phyloP scores from a whole-genome alignment of 1,284 basidiomycete genomes.

The Heterobasidion occidentale region DNA sequence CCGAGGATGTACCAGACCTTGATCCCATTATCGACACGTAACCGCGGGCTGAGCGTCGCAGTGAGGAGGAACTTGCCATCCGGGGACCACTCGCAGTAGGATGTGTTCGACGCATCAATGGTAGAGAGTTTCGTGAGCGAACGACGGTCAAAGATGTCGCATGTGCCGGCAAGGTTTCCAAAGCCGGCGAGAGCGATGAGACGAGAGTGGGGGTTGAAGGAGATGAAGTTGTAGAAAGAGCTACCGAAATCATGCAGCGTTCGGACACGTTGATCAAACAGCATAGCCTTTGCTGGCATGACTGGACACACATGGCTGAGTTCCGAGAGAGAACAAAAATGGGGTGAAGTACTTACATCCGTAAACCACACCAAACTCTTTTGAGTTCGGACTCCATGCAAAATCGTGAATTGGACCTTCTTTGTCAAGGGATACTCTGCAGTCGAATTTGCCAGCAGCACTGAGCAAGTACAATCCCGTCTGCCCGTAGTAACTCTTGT shows the following conservation, averaged over 20 bases:
- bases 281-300: slow-evolving; percentile 91
- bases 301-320: slow-evolving; percentile 32
- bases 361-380: slow-evolving; percentile 94
- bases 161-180: slow-evolving; percentile 91
- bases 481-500: slow-evolving; percentile 98
- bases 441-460: slow-evolving; percentile 94
- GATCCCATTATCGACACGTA: slow-evolving; percentile 96
- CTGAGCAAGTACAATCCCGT: slow-evolving; percentile 92
- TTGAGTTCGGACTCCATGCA: slow-evolving; percentile 93
- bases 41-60: slow-evolving; percentile 86
- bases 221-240: slow-evolving; percentile 85
- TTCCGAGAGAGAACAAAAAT: background rate
- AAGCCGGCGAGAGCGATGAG: slow-evolving; percentile 90
- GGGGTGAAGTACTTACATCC: slow-evolving; percentile 61
- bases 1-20: slow-evolving; percentile 95
- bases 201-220: slow-evolving; percentile 92
- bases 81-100: slow-evolving; percentile 92
- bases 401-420: slow-evolving; percentile 98
- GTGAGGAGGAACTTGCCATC: slow-evolving; percentile 92
- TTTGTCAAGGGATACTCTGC: slow-evolving; percentile 88
- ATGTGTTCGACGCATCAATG: slow-evolving; percentile 91
- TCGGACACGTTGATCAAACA: slow-evolving; percentile 89
- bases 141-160: slow-evolving; percentile 89
- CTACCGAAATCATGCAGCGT: slow-evolving; percentile 88
- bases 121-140: slow-evolving; percentile 77